Evolutionary conservation across 176 grass and related monocot genomes (phyloP).

Genomic region (Poa pratensis): DNA sequence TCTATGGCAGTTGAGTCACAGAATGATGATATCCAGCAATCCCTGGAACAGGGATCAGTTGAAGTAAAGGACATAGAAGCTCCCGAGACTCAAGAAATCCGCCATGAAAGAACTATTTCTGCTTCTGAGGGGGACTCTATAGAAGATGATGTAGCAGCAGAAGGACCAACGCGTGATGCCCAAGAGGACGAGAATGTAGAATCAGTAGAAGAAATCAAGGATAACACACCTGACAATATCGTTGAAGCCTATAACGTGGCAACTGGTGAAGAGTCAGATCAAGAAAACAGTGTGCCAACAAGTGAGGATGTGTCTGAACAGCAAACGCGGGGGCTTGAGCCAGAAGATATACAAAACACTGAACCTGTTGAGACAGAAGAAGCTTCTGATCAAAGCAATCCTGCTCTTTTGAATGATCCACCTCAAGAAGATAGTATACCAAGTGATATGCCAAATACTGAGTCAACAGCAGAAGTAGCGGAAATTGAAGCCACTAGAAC

Average conservation of each 20-base stretch:
- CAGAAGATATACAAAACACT: constrained; percentile 47
- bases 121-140: constrained; percentile 33
- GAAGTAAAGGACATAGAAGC: constrained; percentile 34
- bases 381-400: constrained; percentile 18
- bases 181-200: constrained; percentile 42
- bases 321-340: constrained; percentile 6
- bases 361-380: constrained; percentile 43
- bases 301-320: constrained; percentile 34
- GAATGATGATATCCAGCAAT: constrained; percentile 38
- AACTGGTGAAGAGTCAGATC: constrained; percentile 21
- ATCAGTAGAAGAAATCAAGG: constrained; percentile 45
- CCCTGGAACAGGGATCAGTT: constrained; percentile 7
- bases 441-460: neutral
- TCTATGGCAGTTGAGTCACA: constrained; percentile 27
- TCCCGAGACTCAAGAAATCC: constrained; percentile 12
- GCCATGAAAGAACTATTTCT: constrained; percentile 18
- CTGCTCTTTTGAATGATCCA: constrained; percentile 10
- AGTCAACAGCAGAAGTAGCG: constrained; percentile 24
- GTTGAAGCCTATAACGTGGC: constrained; percentile 25
- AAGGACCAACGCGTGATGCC: constrained; percentile 30
- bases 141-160: constrained; percentile 31
- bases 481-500: constrained; percentile 28
- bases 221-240: constrained; percentile 13
- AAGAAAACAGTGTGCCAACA: constrained; percentile 29
- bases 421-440: constrained; percentile 28